Evolutionary conservation across 306 rosid species (phyloP).

Genomic region (Prunus persica): Prunus_persica_NCBIv2 NC_034012.1:15984001-15984500

Average conservation of each 20-base stretch:
- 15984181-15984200: background rate
- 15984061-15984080: background rate
- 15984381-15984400: background rate
- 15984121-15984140: too few species aligned
- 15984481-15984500: slow-evolving; percentile 20
- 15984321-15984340: background rate
- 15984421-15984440: background rate
- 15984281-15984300: background rate
- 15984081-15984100: background rate
- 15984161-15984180: background rate
- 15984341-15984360: too few species aligned
- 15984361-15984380: background rate
- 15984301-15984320: background rate
- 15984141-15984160: background rate
- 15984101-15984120: background rate
- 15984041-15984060: background rate
- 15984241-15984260: background rate
- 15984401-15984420: background rate
- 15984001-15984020: background rate
- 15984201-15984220: background rate
- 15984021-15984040: background rate
- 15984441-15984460: background rate
- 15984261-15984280: background rate
- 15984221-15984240: background rate
- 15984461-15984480: slow-evolving; percentile 11